phyloP scores from a whole-genome alignment of 192 early-diverging fungal species.

The Coemansia sp. region DNA sequence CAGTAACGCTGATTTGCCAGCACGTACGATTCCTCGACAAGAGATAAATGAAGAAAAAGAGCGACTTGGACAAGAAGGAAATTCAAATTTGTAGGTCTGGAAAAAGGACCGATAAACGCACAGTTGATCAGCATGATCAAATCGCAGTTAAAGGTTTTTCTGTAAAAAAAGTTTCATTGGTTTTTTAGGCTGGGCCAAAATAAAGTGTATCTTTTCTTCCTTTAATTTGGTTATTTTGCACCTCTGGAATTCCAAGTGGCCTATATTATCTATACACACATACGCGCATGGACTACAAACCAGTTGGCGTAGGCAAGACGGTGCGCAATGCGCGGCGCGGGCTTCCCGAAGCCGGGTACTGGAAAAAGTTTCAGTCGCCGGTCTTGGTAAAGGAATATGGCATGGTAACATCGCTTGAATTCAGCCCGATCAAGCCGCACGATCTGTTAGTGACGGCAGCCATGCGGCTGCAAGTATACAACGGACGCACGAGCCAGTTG shows the following conservation, averaged over 20 bases:
- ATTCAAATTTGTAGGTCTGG: not conserved
- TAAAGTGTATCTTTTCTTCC: not conserved
- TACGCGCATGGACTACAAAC: slow-evolving; percentile 56
- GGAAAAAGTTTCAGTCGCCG: slow-evolving; percentile 85
- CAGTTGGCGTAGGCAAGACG: slow-evolving; percentile 58
- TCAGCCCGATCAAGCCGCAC: slow-evolving; percentile 75
- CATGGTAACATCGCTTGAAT: slow-evolving; percentile 78
- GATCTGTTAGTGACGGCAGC: slow-evolving; percentile 91
- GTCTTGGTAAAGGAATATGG: slow-evolving; percentile 87
- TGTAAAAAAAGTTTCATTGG: not conserved
- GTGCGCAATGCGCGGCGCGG: slow-evolving; percentile 57
- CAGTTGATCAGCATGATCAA: slow-evolving; percentile 7
- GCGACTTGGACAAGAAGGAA: not conserved
- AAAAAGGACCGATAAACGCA: not conserved
- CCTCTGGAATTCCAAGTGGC: not conserved
- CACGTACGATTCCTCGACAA: too few relatives aligned
- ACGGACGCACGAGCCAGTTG: slow-evolving; percentile 73
- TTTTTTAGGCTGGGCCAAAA: not conserved
- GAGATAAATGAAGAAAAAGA: too few relatives aligned
- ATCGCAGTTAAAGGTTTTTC: slow-evolving; percentile 8
- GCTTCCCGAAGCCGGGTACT: slow-evolving; percentile 68
- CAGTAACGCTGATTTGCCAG: too few relatives aligned
- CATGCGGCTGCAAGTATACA: slow-evolving; percentile 90
- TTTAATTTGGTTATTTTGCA: slow-evolving; percentile 17
- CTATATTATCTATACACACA: slow-evolving; percentile 1